Percentiles rank a stretch among this genome's conserved stretches.
These are phyloP conservation scores for Brassica rapa DNA, from an alignment of 345 rosid species.

Conservation along the genomic window DNA sequence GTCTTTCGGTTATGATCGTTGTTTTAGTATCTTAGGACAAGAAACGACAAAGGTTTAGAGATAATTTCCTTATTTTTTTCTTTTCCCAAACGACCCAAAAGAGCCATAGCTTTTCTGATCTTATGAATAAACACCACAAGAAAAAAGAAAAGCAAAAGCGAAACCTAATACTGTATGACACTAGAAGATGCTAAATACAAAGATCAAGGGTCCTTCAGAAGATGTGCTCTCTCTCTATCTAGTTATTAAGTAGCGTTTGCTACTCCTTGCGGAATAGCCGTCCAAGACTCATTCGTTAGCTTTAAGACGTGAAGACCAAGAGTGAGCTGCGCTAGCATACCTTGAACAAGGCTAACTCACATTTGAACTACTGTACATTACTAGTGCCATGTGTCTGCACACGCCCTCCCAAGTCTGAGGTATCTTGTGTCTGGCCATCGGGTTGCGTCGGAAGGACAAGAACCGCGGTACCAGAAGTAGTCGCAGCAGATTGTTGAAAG, in stretches of 20 bases:
- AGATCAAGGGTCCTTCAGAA: neutral
- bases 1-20: no score
- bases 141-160: neutral
- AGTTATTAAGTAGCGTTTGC: constrained; percentile 10
- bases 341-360: constrained; percentile 88
- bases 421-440: constrained; percentile 45
- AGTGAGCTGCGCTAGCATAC: constrained; percentile 68
- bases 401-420: constrained; percentile 27
- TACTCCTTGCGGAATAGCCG: constrained; percentile 1
- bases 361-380: constrained; percentile 33
- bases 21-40: neutral
- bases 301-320: constrained; percentile 61
- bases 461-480: constrained; percentile 54
- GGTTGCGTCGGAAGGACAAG: constrained; percentile 54
- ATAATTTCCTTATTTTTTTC: neutral
- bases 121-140: neutral
- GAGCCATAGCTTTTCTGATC: no score
- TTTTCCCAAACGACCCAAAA: no score
- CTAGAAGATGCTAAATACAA: neutral
- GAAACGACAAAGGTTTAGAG: neutral
- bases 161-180: neutral
- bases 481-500: constrained; percentile 39
- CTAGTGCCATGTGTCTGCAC: constrained; percentile 23
- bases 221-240: constrained; percentile 10
- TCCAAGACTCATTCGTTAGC: constrained; percentile 35